Conservation (phyloP, 108 stramenopile species). For the Pinguiococcus pyrenoidosus region DNA sequence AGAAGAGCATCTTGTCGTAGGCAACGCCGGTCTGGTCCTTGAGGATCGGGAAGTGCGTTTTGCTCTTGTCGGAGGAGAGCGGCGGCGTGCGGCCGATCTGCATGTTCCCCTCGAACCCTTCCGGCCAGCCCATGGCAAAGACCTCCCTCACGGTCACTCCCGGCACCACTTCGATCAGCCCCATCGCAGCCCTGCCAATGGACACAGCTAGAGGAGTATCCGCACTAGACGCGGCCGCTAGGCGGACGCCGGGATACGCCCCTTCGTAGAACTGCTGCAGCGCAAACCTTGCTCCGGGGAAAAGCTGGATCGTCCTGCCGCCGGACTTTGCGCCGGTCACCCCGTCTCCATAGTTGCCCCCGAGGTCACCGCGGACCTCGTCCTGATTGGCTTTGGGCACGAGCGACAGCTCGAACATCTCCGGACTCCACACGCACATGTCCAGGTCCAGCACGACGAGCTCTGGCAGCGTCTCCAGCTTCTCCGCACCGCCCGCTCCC, state of each 20-base stretch:
- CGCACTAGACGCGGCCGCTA: conserved; percentile 60
- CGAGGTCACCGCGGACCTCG: conserved; percentile 50
- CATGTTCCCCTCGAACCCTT: conserved; percentile 44
- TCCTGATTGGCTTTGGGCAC: conserved; percentile 44
- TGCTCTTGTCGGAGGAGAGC: conserved; percentile 50
- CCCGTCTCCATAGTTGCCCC: conserved; percentile 58
- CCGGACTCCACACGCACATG: conserved; percentile 76
- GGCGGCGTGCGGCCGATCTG: conserved; percentile 74
- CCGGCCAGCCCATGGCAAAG: conserved; percentile 55
- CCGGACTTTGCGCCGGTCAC: conserved; percentile 58
- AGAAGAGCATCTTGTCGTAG: conserved; percentile 74
- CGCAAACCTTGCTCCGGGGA: conserved; percentile 48
- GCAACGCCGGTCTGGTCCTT: conserved; percentile 49
- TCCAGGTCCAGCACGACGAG: conserved; percentile 66
- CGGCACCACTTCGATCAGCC: conserved; percentile 60
- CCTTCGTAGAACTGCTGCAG: conserved; percentile 54
- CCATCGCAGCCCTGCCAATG: conserved; percentile 57
- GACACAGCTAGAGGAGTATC: conserved; percentile 62
- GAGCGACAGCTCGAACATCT: conserved; percentile 61
- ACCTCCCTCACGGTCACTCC: conserved; percentile 64
- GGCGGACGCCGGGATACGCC: conserved; percentile 53
- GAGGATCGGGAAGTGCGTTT: conserved; percentile 61
- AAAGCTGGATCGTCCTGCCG: conserved; percentile 48
- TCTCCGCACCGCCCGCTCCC: conserved; percentile 20
- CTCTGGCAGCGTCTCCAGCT: conserved; percentile 33